A percentile compares a stretch with the other conserved stretches of the same genome.
phyloP scores from a whole-genome alignment of 2,329 filamentous ascomycete species.

The Alternaria brassicae region DNA sequence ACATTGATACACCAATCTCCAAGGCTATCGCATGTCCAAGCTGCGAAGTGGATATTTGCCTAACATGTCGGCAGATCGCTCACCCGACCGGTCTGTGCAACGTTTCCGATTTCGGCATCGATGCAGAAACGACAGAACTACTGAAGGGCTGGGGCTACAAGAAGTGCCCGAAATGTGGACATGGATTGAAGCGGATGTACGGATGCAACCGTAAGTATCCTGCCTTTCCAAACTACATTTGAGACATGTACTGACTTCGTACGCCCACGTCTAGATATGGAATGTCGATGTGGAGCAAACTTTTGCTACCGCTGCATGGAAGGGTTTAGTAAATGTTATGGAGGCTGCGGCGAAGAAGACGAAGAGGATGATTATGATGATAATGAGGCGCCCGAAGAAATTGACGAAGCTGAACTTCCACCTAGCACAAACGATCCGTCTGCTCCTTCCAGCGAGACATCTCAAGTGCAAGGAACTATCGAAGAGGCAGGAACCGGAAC shows the following conservation, averaged over 20 bases:
- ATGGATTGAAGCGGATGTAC: conserved; percentile 57
- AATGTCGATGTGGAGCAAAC: conserved; percentile 58
- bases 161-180: conserved; percentile 58
- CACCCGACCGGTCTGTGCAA: conserved; percentile 50
- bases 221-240: not conserved
- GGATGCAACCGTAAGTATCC: conserved; percentile 54
- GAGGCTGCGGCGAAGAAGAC: conserved; percentile 29
- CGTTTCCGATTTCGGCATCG: conserved; percentile 39
- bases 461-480: not conserved
- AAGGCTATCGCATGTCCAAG: conserved; percentile 52
- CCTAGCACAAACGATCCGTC: not conserved
- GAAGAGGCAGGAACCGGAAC: not conserved
- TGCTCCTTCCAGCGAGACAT: not conserved
- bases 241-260: not conserved
- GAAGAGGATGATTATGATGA: conserved; percentile 35
- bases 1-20: conserved; percentile 30
- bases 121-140: conserved; percentile 47
- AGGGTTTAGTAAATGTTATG: conserved; percentile 44
- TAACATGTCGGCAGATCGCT: conserved; percentile 53
- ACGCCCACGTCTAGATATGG: conserved; percentile 42
- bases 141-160: conserved; percentile 58
- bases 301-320: conserved; percentile 58
- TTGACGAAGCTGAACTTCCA: conserved; percentile 16
- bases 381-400: conserved; percentile 27
- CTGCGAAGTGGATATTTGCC: conserved; percentile 55